Conservation (phyloP, 352 stramenopile genomes). For the Elongisporangium anandrum region DNA sequence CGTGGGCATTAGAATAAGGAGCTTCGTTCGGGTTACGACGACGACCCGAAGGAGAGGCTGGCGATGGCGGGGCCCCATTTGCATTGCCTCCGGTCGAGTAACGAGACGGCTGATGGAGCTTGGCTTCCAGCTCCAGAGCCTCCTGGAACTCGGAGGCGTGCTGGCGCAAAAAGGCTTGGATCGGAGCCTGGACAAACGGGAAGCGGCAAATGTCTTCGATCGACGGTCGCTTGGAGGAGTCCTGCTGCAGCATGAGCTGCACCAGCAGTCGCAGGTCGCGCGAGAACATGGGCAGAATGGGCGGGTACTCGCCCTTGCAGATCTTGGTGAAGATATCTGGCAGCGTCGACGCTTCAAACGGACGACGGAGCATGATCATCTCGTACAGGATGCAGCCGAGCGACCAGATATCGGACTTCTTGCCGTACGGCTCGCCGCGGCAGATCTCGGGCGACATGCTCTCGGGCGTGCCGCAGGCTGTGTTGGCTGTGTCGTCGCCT, state of each 20-base stretch:
- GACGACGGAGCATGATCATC: slow-evolving; percentile 85
- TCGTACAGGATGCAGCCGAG: slow-evolving; percentile 89
- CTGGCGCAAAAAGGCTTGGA: slow-evolving; percentile 81
- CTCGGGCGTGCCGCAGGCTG: slow-evolving; percentile 80
- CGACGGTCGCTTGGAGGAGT: slow-evolving; percentile 78
- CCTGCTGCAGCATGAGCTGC: slow-evolving; percentile 86
- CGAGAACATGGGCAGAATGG: slow-evolving; percentile 72
- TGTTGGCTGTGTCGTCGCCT: slow-evolving; percentile 76
- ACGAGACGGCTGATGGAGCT: slow-evolving; percentile 76
- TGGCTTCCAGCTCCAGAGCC: slow-evolving; percentile 81
- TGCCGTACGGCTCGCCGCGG: slow-evolving; percentile 81
- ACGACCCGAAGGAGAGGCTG: slow-evolving; percentile 33
- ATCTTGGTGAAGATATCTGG: slow-evolving; percentile 88
- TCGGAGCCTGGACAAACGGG: slow-evolving; percentile 78
- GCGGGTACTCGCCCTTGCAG: slow-evolving; percentile 81
- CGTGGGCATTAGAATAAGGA: slow-evolving; percentile 3
- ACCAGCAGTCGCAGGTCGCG: slow-evolving; percentile 79
- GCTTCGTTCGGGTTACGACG: slow-evolving; percentile 45
- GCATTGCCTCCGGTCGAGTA: slow-evolving; percentile 35
- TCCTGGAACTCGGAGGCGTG: slow-evolving; percentile 86
- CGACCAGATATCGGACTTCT: slow-evolving; percentile 90
- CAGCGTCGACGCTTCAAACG: slow-evolving; percentile 80
- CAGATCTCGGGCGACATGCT: slow-evolving; percentile 90
- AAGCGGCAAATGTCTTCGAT: slow-evolving; percentile 90
- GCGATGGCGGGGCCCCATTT: slow-evolving; percentile 23